Evolutionary conservation across 768 basidiomycete genomes (phyloP).

Genomic region (Leccinum olivaceopallidum): DNA sequence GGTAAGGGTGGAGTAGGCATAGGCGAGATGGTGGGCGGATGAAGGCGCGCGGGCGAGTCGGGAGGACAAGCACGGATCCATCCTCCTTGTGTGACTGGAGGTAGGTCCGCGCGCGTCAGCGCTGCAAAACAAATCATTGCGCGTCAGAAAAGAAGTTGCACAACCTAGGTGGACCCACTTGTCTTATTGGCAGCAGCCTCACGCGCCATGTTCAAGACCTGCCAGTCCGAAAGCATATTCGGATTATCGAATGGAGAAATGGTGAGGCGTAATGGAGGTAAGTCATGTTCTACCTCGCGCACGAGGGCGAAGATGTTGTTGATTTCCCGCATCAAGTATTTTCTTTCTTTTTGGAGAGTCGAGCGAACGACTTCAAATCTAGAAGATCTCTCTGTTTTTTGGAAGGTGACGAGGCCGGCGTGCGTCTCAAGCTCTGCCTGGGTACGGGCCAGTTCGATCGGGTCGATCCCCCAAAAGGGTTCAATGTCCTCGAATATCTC

Average conservation of each 20-base stretch:
- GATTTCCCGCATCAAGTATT: constrained; percentile 2
- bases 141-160: neutral
- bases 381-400: constrained; percentile 16
- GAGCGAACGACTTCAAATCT: constrained; percentile 19
- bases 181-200: constrained; percentile 31
- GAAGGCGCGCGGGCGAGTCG: constrained; percentile 28
- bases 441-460: constrained; percentile 21
- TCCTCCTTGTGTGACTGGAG: constrained; percentile 28
- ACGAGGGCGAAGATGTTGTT: constrained; percentile 26
- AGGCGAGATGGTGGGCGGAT: constrained; percentile 32
- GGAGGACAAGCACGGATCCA: constrained; percentile 26
- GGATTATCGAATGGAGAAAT: constrained; percentile 35
- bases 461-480: constrained; percentile 39
- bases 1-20: neutral
- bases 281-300: constrained; percentile 24
- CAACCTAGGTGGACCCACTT: constrained; percentile 17
- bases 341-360: constrained; percentile 7
- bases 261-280: constrained; percentile 35
- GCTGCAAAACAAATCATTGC: constrained; percentile 18
- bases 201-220: constrained; percentile 21
- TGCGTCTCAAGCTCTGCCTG: constrained; percentile 25
- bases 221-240: constrained; percentile 26
- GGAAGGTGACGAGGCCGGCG: constrained; percentile 21
- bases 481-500: constrained; percentile 41
- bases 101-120: constrained; percentile 33